Percentiles rank a stretch among this genome's conserved stretches.
Evolutionary conservation across 129 eudicot species (phyloP).

Genomic region (Sambucus nigra): DNA sequence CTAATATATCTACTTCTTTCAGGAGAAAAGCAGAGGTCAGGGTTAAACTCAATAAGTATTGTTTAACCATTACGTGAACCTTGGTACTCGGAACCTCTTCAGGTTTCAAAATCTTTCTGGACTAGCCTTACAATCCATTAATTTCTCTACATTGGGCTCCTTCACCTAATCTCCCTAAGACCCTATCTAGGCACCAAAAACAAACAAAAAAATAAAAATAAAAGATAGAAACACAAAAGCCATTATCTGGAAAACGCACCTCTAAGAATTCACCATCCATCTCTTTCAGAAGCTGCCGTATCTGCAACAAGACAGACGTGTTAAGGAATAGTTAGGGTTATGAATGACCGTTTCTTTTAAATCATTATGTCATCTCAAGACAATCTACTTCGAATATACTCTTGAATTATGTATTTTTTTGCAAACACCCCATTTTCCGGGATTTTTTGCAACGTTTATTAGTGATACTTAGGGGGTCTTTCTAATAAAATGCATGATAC

Average conservation of each 20-base stretch:
- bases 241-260: slow-evolving; percentile 25
- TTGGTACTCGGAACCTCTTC: too few species aligned
- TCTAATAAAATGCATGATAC: too few species aligned
- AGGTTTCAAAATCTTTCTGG: neutral
- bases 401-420: neutral
- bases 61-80: neutral
- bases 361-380: neutral
- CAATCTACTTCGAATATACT: neutral
- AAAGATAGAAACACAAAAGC: neutral
- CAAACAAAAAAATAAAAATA: neutral
- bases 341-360: neutral
- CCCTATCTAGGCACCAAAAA: neutral
- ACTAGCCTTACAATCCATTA: neutral
- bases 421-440: too few species aligned
- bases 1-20: too few species aligned
- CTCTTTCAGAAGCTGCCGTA: slow-evolving; percentile 57
- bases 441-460: too few species aligned
- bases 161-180: neutral
- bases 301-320: slow-evolving; percentile 29
- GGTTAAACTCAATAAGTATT: neutral
- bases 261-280: slow-evolving; percentile 81
- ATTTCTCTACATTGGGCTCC: neutral
- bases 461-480: too few species aligned
- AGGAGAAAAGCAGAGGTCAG: neutral
- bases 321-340: neutral